Evolutionary conservation across 2,329 filamentous ascomycete genomes (phyloP), one percentile per base, ranked within the genome.

Genomic region (Beauveria caledonica): DNA sequence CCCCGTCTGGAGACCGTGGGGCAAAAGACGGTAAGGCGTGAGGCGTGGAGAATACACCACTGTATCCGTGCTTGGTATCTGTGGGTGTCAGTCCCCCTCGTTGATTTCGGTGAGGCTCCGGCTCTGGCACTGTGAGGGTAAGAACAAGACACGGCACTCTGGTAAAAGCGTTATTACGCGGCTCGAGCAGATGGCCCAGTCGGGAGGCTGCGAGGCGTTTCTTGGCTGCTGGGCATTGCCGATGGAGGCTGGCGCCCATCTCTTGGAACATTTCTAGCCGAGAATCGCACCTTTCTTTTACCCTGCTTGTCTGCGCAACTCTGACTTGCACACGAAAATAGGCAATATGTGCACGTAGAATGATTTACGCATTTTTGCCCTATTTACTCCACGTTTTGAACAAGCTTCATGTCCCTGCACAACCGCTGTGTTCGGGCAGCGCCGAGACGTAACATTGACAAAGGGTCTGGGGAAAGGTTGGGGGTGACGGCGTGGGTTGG

Each of bases 401-500:
- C 8, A n/a, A 40, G 42, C 33, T 9, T 8, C 39, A 46, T 21
- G 5, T 8, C 19, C 11, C 10, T 9, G n/a, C 23, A 6, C 21
- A 29, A 19, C n/a, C 42, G 42, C 9, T 19, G 5, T 57, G 39
- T 27, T 23, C 39, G 29, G 40, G 15, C 21, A 6, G 23, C 56
- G 56, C 56, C 56, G 33, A 58, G 55, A 58, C 13, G 56, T 58
- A 15, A 39, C 46, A 59, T 59, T 53, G 48, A 23, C 39, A 40
- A 23, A 39, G 39, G 48, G 40, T 53, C 48, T 36, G 48, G 49
- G 48, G 40, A 52, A 44, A 23, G 1, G n/a, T 23, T 11, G 56
- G 36, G 56, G 15, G 21, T 19, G 15, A 7, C 36, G 33, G 48
- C 53, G 27, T 51, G 48, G 48, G 49, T 46, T 25, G 42, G 17